A percentile compares a stretch with the other conserved stretches of the same genome.
phyloP scores from a whole-genome alignment of 2,329 filamentous ascomycete species.

The Alternaria solani region DNA sequence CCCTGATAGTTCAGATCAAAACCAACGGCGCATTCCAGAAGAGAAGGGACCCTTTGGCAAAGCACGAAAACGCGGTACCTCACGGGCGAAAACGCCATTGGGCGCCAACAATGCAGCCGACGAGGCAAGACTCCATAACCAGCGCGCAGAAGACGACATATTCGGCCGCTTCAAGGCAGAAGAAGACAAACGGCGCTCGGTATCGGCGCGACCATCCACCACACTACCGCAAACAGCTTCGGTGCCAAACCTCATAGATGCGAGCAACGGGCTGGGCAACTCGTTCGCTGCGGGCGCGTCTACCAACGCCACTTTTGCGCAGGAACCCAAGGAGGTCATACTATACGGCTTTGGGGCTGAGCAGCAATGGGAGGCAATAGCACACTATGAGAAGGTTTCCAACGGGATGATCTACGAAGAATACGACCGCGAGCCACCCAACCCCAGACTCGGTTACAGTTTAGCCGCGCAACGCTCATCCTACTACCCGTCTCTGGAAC shows the following conservation, averaged over 20 bases:
- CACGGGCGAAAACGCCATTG: constrained; percentile 62
- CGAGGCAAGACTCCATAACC: constrained; percentile 54
- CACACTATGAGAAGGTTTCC: constrained; percentile 86
- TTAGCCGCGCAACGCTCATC: constrained; percentile 74
- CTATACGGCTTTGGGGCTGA: constrained; percentile 81
- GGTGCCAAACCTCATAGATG: constrained; percentile 44
- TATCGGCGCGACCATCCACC: constrained; percentile 31
- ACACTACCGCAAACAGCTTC: constrained; percentile 43
- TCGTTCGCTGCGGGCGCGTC: constrained; percentile 39
- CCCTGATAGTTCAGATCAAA: constrained; percentile 49
- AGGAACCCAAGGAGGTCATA: constrained; percentile 78
- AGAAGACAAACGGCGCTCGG: constrained; percentile 40
- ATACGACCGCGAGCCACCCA: constrained; percentile 85
- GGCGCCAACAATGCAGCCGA: constrained; percentile 68
- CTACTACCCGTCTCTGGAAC: constrained; percentile 71
- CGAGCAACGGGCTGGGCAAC: constrained; percentile 30
- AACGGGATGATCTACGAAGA: constrained; percentile 86
- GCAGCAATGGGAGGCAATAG: constrained; percentile 80
- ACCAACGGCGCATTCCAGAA: constrained; percentile 62
- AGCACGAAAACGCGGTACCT: constrained; percentile 55
- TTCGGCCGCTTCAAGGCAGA: constrained; percentile 50
- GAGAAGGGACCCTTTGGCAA: constrained; percentile 70
- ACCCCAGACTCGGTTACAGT: constrained; percentile 74
- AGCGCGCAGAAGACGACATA: constrained; percentile 57
- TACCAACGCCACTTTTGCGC: constrained; percentile 51